These are phyloP conservation scores for Trichoderma koningiopsis DNA, from an alignment of 2,329 filamentous ascomycete genomes.

Conservation along the genomic window DNA sequence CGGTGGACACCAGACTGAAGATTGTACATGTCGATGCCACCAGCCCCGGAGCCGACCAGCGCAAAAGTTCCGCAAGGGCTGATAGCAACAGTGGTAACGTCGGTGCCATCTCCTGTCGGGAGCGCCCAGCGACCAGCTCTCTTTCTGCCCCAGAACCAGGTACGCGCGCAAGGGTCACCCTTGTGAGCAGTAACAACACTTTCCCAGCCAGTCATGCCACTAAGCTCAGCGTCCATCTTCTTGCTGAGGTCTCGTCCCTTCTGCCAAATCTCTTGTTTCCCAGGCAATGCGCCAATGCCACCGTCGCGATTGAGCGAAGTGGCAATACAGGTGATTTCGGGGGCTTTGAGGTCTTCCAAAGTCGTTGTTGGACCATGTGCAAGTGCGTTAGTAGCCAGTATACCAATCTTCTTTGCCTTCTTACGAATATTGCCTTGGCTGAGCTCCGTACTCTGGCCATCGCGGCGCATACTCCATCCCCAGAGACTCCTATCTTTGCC, in stretches of 20 bases:
- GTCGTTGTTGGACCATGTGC: conserved; percentile 63
- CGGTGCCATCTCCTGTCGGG: conserved; percentile 77
- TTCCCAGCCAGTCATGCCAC: conserved; percentile 89
- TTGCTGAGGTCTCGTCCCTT: conserved; percentile 68
- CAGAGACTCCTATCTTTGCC: conserved; percentile 89
- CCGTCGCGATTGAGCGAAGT: conserved; percentile 93
- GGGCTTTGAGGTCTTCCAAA: conserved; percentile 79
- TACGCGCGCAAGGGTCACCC: conserved; percentile 80
- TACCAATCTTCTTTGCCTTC: conserved; percentile 85
- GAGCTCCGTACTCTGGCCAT: conserved; percentile 90
- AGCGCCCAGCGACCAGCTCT: conserved; percentile 92
- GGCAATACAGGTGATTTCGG: conserved; percentile 88
- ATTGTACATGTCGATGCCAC: conserved; percentile 93
- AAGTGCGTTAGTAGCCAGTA: conserved; percentile 60
- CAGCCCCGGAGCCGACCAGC: conserved; percentile 79
- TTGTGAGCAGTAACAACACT: conserved; percentile 93
- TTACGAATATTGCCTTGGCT: conserved; percentile 88
- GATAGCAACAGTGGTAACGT: conserved; percentile 84
- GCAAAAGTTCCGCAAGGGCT: conserved; percentile 94
- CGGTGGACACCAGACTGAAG: conserved; percentile 89
- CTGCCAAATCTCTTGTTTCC: conserved; percentile 80
- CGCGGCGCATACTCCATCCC: conserved; percentile 93
- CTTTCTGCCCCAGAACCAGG: conserved; percentile 98
- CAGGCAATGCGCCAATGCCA: conserved; percentile 82
- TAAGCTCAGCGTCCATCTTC: conserved; percentile 68